Evolutionary conservation across 1,284 basidiomycete genomes (phyloP).

Genomic region (Trichosporon coremiiforme): DNA sequence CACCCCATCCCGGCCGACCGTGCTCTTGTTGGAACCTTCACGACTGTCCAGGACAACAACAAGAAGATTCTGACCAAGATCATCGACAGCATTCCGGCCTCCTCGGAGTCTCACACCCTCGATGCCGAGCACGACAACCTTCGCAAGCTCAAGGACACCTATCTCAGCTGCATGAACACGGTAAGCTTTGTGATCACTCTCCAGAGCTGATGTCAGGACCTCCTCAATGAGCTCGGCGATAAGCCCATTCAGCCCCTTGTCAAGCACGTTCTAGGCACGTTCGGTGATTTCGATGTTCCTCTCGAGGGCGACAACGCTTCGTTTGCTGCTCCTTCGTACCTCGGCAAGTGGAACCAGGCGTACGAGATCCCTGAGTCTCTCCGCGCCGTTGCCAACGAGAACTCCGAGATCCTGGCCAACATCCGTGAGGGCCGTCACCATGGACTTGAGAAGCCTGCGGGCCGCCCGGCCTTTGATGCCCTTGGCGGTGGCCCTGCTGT

Average conservation of each 20-base stretch:
- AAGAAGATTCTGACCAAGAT: constrained; percentile 57
- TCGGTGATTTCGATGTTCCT: constrained; percentile 47
- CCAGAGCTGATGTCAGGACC: constrained; percentile 37
- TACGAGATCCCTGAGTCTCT: constrained; percentile 46
- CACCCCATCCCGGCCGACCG: constrained; percentile 85
- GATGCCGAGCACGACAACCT: constrained; percentile 68
- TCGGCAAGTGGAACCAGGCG: constrained; percentile 39
- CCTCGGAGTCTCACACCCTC: constrained; percentile 20
- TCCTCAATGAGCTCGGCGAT: constrained; percentile 57
- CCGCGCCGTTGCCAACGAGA: constrained; percentile 27
- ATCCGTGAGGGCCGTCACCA: not conserved
- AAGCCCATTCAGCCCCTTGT: constrained; percentile 58
- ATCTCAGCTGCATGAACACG: constrained; percentile 81
- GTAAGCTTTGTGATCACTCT: constrained; percentile 32
- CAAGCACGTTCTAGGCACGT: constrained; percentile 51
- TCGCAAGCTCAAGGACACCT: constrained; percentile 76
- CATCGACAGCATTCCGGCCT: constrained; percentile 48
- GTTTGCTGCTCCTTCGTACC: constrained; percentile 35
- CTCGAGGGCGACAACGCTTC: constrained; percentile 31
- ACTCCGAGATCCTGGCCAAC: not conserved
- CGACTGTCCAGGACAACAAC: constrained; percentile 57
- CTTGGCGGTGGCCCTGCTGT: not conserved
- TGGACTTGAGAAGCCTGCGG: not conserved
- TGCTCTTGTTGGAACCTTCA: constrained; percentile 62
- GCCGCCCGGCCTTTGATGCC: constrained; percentile 9